These are phyloP conservation scores for Myxozyma kluyveri DNA, from an alignment of 805 yeast species.

Conservation along the genomic window DNA sequence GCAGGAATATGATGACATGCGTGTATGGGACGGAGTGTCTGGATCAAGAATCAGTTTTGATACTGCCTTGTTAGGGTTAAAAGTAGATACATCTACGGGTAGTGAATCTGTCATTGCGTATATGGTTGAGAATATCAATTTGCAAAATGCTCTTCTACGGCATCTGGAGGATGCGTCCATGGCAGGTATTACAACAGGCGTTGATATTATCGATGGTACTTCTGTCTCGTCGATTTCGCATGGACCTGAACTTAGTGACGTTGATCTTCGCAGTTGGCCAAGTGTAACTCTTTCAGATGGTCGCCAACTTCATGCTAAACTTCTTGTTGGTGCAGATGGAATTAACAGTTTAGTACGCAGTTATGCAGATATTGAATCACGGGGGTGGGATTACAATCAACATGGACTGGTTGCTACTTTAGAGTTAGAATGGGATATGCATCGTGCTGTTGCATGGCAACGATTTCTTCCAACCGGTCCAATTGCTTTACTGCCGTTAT, in stretches of 20 bases:
- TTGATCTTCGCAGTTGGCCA: constrained; percentile 63
- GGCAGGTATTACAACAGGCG: constrained; percentile 5
- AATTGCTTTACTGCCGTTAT: constrained; percentile 83
- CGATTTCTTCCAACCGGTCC: constrained; percentile 91
- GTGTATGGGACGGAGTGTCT: constrained; percentile 82
- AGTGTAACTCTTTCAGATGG: constrained; percentile 67
- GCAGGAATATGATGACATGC: constrained; percentile 74
- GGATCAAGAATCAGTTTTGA: constrained; percentile 72
- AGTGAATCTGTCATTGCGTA: constrained; percentile 53
- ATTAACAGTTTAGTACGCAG: constrained; percentile 87
- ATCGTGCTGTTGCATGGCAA: constrained; percentile 82
- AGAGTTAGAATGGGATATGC: constrained; percentile 68
- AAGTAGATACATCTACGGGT: constrained; percentile 4
- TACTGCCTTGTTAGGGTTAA: constrained; percentile 41
- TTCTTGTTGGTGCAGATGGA: constrained; percentile 84
- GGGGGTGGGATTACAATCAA: constrained; percentile 89
- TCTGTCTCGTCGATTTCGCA: constrained; percentile 58
- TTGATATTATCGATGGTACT: constrained; percentile 58
- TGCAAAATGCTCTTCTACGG: constrained; percentile 69
- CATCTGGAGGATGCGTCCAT: constrained; percentile 48
- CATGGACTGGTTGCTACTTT: constrained; percentile 93
- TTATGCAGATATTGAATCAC: constrained; percentile 73
- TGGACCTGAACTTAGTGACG: constrained; percentile 26
- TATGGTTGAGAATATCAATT: constrained; percentile 84
- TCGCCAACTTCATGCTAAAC: constrained; percentile 44